These are phyloP conservation scores for Phaeotremella skinneri DNA, from an alignment of 768 basidiomycete genomes.

Conservation along the genomic window DNA sequence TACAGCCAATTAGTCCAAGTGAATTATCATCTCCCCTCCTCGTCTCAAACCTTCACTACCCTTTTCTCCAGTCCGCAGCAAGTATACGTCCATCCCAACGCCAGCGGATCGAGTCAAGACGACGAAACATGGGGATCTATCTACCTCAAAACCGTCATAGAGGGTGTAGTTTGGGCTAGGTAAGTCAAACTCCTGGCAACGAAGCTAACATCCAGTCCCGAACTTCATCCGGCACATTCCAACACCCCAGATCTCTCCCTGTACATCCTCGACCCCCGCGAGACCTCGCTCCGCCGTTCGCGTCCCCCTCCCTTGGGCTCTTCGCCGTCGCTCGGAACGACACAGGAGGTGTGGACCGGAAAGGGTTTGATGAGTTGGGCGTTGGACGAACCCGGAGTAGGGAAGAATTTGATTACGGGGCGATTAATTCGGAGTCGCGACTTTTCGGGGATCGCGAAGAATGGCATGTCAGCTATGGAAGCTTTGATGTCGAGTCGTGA, in stretches of 20 bases:
- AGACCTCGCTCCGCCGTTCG: conserved; percentile 34
- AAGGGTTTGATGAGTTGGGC: conserved; percentile 44
- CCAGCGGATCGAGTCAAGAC: conserved; percentile 15
- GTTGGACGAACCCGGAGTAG: conserved; percentile 37
- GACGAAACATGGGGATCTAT: conserved; percentile 44
- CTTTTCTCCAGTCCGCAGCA: conserved; percentile 33
- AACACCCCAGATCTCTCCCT: conserved; percentile 34
- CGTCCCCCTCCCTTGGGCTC: conserved; percentile 19
- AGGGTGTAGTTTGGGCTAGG: conserved; percentile 43
- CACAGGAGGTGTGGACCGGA: conserved; percentile 42
- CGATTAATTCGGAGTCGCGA: conserved; percentile 25
- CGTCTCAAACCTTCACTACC: conserved; percentile 34
- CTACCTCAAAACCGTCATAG: conserved; percentile 43
- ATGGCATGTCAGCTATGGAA: conserved; percentile 30
- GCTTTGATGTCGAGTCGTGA: conserved; percentile 27
- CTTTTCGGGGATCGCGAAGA: conserved; percentile 18
- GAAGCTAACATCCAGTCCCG: conserved; percentile 27
- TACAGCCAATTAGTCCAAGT: conserved; percentile 28
- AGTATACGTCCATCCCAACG: conserved; percentile 42
- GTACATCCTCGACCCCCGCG: conserved; percentile 46
- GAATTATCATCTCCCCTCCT: conserved; percentile 37
- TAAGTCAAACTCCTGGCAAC: conserved; percentile 11
- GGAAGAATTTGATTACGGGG: conserved; percentile 46
- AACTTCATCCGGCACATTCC: conserved; percentile 28
- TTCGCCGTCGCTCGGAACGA: background rate